Percentiles rank a stretch among this genome's conserved stretches.
Conservation (phyloP, 2,329 filamentous ascomycete species). For the Rhinocladiella similis region DNA sequence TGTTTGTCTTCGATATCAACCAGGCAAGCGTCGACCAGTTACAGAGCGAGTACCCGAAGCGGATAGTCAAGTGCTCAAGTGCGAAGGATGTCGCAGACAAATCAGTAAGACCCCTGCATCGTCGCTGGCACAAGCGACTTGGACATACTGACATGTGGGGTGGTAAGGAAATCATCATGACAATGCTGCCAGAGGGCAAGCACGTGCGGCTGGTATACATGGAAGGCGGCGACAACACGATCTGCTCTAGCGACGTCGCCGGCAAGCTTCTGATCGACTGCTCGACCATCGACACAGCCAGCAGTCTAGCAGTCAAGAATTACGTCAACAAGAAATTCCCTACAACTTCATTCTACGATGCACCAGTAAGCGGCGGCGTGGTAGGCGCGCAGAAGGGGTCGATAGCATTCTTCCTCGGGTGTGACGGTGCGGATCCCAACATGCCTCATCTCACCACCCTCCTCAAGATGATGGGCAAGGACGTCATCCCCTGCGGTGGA, state of each 20-base stretch:
- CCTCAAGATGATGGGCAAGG: constrained; percentile 55
- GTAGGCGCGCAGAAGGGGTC: constrained; percentile 53
- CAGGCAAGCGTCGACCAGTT: constrained; percentile 45
- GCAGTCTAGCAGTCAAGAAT: constrained; percentile 30
- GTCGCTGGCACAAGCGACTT: neutral
- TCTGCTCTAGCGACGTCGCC: constrained; percentile 39
- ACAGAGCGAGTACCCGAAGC: constrained; percentile 39
- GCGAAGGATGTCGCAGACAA: constrained; percentile 52
- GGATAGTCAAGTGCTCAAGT: constrained; percentile 42
- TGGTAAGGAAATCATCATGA: constrained; percentile 37
- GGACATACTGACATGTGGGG: constrained; percentile 5
- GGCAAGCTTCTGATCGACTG: constrained; percentile 56
- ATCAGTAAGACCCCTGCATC: constrained; percentile 40
- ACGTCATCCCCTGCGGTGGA: constrained; percentile 55
- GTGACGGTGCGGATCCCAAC: constrained; percentile 47
- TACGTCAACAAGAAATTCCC: constrained; percentile 22
- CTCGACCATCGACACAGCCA: constrained; percentile 57
- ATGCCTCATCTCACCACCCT: constrained; percentile 45
- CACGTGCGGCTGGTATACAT: constrained; percentile 45
- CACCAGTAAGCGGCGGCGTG: constrained; percentile 55
- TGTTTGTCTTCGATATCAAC: constrained; percentile 53
- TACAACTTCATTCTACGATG: constrained; percentile 52
- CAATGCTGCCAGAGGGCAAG: constrained; percentile 39
- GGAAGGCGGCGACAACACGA: constrained; percentile 42
- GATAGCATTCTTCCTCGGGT: constrained; percentile 58